Evolutionary conservation across 257 asterid genomes (phyloP), one percentile per base, ranked within the genome.

Genomic region (Sherardia arvensis): DNA sequence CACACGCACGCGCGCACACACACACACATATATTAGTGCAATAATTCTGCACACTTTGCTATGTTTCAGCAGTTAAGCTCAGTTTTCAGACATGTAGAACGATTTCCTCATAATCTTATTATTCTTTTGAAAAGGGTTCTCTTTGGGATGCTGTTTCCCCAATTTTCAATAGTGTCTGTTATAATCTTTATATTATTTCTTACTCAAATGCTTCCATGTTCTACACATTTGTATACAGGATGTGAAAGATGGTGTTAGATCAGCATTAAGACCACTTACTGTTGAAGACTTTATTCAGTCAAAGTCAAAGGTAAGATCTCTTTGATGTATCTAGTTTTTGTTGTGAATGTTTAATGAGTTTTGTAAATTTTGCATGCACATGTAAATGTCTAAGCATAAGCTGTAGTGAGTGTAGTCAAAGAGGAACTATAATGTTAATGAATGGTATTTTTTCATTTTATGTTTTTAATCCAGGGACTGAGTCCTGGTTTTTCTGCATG

Each of bases 211-310:
- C 51, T 15, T 23, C 58, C 23, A 4, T 33, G 5, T 26, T 61
- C 14, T 33, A 27, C 49, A 23, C 33, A 15, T 29, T 12, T 68
- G 5, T 53, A 38, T 72, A 54, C 79, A 87, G 99, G 90, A 83
- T 55, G 76, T 58, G 38, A 70, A 54, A 64, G n/a, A 60, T 32
- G 84, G 69, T 28, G 82, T 69, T 32, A 62, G 72, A 60, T 80
- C 89, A 28, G 54, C 56, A 22, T 70, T 84, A 48, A 67, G 99
- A 72, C 83, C 90, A 0, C 95, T 89, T 66, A 80, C 71, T 67
- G 60, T 92, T 73, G 91, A 87, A 2, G 99, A 92, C 78, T 92
- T 92, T 51, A 69, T 80, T 66, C 85, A 82, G 61, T 73, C 96
- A 34, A 92, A 89, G 71, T 79, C 96, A 33, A 92, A 92, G 99